These are phyloP conservation scores for Alnus rubra DNA, from an alignment of 306 rosid genomes.

Conservation along the genomic window DNA sequence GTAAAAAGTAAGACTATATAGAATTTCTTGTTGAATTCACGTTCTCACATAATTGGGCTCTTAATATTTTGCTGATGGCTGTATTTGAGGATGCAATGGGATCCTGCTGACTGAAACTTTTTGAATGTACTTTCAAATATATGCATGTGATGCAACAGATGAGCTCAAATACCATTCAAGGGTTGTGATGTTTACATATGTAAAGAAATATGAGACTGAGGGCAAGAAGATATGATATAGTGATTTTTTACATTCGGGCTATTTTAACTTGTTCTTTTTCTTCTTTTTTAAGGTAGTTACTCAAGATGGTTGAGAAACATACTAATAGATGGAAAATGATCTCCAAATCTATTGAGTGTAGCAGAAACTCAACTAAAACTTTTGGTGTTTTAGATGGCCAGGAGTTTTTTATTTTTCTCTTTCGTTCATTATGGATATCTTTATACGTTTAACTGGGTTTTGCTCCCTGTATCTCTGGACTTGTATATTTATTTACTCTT, in stretches of 20 bases:
- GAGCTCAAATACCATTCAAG: not conserved
- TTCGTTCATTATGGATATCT: not conserved
- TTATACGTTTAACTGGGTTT: not conserved
- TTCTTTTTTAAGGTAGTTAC: not conserved
- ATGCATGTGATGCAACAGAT: not conserved
- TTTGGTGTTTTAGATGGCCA: not conserved
- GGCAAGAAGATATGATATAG: not conserved
- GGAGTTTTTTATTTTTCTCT: not conserved
- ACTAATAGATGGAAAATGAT: not conserved
- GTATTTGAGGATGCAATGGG: not conserved
- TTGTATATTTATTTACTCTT: not conserved
- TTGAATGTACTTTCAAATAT: not conserved
- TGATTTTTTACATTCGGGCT: not conserved
- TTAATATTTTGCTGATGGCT: not conserved
- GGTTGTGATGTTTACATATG: not conserved
- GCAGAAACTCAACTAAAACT: not conserved
- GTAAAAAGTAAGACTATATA: not conserved
- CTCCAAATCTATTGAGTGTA: not conserved
- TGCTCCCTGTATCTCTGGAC: not conserved
- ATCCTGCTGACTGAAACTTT: not conserved
- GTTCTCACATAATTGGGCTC: not conserved
- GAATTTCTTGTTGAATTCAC: not conserved
- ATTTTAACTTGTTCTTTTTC: not conserved
- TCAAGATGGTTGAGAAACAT: not conserved
- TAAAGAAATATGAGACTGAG: not conserved